phyloP scores from a whole-genome alignment of 352 stramenopile species.

The Phytophthora pluvialis region DNA sequence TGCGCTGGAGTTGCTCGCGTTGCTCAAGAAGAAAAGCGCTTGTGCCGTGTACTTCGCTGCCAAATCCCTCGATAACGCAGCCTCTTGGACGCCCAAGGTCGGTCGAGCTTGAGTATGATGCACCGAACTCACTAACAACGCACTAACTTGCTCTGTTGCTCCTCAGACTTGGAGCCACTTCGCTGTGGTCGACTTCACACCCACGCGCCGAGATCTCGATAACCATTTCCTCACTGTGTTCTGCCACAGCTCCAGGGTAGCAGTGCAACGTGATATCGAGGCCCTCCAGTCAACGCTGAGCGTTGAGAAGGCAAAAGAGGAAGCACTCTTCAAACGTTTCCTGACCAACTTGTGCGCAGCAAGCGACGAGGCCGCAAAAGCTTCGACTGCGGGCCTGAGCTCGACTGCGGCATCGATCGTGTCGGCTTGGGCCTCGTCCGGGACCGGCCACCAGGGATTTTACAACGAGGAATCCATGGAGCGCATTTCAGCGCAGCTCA shows the following conservation, averaged over 20 bases:
- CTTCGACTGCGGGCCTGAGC: constrained; percentile 8
- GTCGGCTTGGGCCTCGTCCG: constrained; percentile 32
- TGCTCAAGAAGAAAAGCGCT: constrained; percentile 49
- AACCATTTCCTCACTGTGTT: constrained; percentile 46
- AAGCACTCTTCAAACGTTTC: constrained; percentile 26
- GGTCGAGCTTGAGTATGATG: not conserved
- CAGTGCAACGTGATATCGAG: constrained; percentile 27
- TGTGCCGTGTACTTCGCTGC: constrained; percentile 54
- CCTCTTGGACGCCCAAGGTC: constrained; percentile 59
- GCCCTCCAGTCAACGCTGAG: constrained; percentile 21
- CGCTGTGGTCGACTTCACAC: constrained; percentile 49
- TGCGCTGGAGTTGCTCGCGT: constrained; percentile 43
- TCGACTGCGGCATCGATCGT: constrained; percentile 24
- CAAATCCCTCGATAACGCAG: constrained; percentile 38
- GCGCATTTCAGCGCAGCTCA: constrained; percentile 37
- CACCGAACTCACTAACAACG: too few relatives aligned
- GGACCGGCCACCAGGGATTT: constrained; percentile 18
- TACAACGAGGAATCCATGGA: constrained; percentile 40
- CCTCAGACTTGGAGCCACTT: constrained; percentile 63
- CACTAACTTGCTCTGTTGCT: not conserved
- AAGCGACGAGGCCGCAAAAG: constrained; percentile 22
- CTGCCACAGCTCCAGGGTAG: constrained; percentile 10
- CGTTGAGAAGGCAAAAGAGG: constrained; percentile 23
- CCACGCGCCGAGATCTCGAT: constrained; percentile 42
- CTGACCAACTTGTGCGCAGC: constrained; percentile 24